phyloP scores from a whole-genome alignment of 2,329 filamentous ascomycete genomes.

The Pseudofabraea citricarpa region DNA sequence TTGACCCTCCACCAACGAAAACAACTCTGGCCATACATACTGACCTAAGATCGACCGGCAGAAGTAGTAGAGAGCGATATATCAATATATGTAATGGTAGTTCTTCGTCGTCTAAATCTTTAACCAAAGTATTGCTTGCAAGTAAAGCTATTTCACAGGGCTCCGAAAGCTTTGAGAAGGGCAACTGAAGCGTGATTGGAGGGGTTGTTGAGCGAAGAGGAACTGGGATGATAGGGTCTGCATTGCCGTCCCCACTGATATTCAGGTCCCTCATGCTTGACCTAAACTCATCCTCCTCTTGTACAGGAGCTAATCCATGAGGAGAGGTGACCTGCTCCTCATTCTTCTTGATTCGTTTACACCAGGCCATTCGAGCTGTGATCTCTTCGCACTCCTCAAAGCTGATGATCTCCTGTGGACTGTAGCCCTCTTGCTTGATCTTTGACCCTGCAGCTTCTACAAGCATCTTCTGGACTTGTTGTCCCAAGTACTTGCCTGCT shows the following conservation, averaged over 20 bases:
- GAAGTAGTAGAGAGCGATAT: conserved; percentile 67
- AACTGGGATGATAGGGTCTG: conserved; percentile 30
- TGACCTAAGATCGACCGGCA: conserved; percentile 78
- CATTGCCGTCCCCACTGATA: conserved; percentile 11
- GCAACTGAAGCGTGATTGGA: conserved; percentile 55
- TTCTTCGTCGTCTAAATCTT: conserved; percentile 81
- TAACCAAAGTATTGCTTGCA: conserved; percentile 44
- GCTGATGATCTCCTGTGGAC: conserved; percentile 35
- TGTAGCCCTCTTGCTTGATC: conserved; percentile 19
- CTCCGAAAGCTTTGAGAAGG: conserved; percentile 66
- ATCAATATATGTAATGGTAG: conserved; percentile 71
- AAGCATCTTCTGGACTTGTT: conserved; percentile 63
- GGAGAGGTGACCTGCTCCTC: conserved; percentile 11
- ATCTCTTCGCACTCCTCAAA: conserved; percentile 84
- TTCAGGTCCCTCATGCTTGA: conserved; percentile 19
- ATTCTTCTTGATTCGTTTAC: conserved; percentile 34
- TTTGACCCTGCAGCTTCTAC: conserved; percentile 35
- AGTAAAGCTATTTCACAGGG: conserved; percentile 76
- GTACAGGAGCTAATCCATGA: conserved; percentile 43
- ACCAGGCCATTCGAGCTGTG: conserved; percentile 73
- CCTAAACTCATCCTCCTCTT: conserved; percentile 51
- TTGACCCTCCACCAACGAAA: conserved; percentile 76
- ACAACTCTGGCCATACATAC: conserved; percentile 86
- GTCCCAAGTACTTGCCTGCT: conserved; percentile 66
- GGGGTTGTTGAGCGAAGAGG: conserved; percentile 37